phyloP scores from a whole-genome alignment of 805 yeast species.

The Saccharomycopsis babjevae region DNA sequence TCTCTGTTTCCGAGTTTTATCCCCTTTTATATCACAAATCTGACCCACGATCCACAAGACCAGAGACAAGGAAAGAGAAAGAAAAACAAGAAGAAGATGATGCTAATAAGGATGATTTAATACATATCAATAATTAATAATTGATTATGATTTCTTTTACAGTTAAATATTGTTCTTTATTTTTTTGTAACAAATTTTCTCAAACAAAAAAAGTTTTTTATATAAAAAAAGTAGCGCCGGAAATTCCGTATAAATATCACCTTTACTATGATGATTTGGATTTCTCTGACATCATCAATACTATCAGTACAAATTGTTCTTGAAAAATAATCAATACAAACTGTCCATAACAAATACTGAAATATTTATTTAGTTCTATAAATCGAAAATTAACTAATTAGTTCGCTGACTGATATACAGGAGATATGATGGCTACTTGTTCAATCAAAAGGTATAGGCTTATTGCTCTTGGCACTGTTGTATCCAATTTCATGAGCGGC shows the following conservation, averaged over 20 bases:
- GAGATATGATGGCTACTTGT: background rate
- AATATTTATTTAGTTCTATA: too few relatives aligned
- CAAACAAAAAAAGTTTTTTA: too few relatives aligned
- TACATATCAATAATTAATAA: background rate
- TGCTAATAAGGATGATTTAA: background rate
- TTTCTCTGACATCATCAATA: too few relatives aligned
- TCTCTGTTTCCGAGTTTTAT: background rate
- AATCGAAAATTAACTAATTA: too few relatives aligned
- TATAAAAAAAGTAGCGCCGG: too few relatives aligned
- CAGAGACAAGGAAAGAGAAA: background rate
- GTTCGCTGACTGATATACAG: too few relatives aligned
- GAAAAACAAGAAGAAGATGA: background rate
- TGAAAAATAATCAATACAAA: too few relatives aligned
- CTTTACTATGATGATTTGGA: too few relatives aligned
- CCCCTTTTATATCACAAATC: background rate
- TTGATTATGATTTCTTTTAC: background rate
- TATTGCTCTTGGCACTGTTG: background rate
- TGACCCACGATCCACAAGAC: background rate
- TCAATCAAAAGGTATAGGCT: slow-evolving; percentile 17
- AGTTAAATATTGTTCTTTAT: background rate
- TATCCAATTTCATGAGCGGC: slow-evolving; percentile 63
- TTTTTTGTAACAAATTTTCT: too few relatives aligned
- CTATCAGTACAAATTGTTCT: too few relatives aligned
- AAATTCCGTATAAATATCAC: too few relatives aligned
- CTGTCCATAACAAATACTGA: too few relatives aligned